Conservation (phyloP, 257 asterid genomes). For the Euphrasia confusa region DNA sequence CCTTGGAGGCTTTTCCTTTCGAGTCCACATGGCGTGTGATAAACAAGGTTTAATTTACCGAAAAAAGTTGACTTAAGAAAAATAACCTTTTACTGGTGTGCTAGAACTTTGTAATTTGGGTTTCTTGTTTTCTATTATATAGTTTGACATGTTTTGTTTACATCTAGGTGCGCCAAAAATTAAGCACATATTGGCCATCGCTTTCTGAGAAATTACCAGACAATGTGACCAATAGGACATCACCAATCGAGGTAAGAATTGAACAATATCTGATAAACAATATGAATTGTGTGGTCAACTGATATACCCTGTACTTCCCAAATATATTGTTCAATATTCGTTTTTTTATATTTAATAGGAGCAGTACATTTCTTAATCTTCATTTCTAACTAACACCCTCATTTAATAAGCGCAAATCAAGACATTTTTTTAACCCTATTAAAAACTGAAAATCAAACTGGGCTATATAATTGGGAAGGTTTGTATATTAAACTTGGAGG, state of each 20-base stretch:
- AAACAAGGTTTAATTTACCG: conserved; percentile 41
- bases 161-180: conserved; percentile 54
- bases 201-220: conserved; percentile 52
- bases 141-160: neutral
- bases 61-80: neutral
- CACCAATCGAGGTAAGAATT: conserved; percentile 38
- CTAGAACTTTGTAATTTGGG: neutral
- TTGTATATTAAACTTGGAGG: too few species aligned
- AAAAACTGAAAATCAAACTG: too few species aligned
- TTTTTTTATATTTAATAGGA: too few species aligned
- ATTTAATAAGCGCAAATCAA: too few species aligned
- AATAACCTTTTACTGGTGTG: neutral
- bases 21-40: conserved; percentile 88
- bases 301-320: too few species aligned
- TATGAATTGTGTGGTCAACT: conserved; percentile 4
- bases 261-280: neutral
- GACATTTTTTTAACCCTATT: too few species aligned
- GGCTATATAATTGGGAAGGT: too few species aligned
- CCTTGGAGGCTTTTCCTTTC: conserved; percentile 62
- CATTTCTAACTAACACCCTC: too few species aligned
- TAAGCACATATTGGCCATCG: conserved; percentile 68
- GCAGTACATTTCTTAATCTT: too few species aligned
- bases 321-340: too few species aligned
- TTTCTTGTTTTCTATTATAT: conserved; percentile 2
- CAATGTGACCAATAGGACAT: conserved; percentile 33